Conservation (phyloP, 257 asterid genomes). For the Solanum habrochaites region DNA sequence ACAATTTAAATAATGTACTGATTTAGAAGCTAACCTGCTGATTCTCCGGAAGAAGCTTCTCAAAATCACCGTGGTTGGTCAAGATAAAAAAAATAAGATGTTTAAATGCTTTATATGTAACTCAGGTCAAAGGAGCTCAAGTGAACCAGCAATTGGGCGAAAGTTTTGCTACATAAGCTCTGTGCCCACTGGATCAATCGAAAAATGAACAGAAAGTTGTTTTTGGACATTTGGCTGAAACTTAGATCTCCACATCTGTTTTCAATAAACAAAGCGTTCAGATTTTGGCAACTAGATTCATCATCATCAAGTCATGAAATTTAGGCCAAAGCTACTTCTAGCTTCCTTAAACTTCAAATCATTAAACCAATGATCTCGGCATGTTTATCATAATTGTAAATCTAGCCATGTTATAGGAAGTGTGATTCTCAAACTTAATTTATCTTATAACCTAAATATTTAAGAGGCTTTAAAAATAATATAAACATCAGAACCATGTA, state of each 20-base stretch:
- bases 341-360: background rate
- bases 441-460: background rate
- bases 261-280: background rate
- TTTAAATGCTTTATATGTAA: background rate
- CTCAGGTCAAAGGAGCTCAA: background rate
- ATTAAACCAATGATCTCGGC: background rate
- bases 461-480: background rate
- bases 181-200: slow-evolving; percentile 58
- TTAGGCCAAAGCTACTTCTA: background rate
- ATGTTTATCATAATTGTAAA: background rate
- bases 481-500: background rate
- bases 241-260: slow-evolving; percentile 52
- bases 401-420: background rate
- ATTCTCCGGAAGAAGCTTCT: background rate
- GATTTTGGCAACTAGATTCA: background rate
- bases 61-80: background rate
- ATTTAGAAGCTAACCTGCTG: background rate
- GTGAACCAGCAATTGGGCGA: background rate
- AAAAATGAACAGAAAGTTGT: slow-evolving; percentile 32
- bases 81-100: background rate
- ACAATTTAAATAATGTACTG: background rate
- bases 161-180: slow-evolving; percentile 61
- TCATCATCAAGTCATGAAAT: background rate
- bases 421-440: background rate
- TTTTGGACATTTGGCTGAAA: slow-evolving; percentile 37